These are phyloP conservation scores for Globisporangium parvum DNA, from an alignment of 352 stramenopile species.

Conservation along the genomic window DNA sequence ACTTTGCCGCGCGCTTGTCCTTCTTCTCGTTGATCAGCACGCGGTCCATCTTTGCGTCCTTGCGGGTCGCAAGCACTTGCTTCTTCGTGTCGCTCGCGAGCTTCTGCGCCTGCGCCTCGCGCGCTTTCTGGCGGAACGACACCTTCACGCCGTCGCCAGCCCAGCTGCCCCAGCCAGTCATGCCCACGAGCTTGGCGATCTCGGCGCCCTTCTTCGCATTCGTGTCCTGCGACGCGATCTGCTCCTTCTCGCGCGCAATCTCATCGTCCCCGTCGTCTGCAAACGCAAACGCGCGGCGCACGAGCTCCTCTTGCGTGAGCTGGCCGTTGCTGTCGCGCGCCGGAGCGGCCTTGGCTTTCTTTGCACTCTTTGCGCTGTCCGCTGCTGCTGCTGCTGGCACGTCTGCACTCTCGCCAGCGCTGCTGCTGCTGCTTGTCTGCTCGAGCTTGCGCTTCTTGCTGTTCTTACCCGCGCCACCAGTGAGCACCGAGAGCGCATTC, in stretches of 20 bases:
- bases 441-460: conserved; percentile 33
- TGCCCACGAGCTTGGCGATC: conserved; percentile 73
- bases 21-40: conserved; percentile 88
- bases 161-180: conserved; percentile 91
- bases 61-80: conserved; percentile 54
- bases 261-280: conserved; percentile 89
- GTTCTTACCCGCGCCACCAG: conserved; percentile 29
- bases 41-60: conserved; percentile 61
- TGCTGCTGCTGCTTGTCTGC: not conserved
- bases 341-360: not conserved
- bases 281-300: conserved; percentile 94
- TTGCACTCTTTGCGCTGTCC: not conserved
- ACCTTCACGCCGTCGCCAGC: conserved; percentile 69
- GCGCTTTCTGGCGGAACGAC: conserved; percentile 82
- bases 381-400: not conserved
- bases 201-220: conserved; percentile 72
- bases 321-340: conserved; percentile 11
- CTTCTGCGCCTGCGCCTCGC: conserved; percentile 72
- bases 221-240: conserved; percentile 52
- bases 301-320: conserved; percentile 89
- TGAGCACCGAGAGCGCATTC: conserved; percentile 14
- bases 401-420: not conserved
- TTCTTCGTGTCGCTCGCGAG: conserved; percentile 64
- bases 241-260: conserved; percentile 91
- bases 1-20: conserved; percentile 86